These are phyloP conservation scores for Penicillium sp. DNA, from an alignment of 2,329 filamentous ascomycete species.

Conservation along the genomic window DNA sequence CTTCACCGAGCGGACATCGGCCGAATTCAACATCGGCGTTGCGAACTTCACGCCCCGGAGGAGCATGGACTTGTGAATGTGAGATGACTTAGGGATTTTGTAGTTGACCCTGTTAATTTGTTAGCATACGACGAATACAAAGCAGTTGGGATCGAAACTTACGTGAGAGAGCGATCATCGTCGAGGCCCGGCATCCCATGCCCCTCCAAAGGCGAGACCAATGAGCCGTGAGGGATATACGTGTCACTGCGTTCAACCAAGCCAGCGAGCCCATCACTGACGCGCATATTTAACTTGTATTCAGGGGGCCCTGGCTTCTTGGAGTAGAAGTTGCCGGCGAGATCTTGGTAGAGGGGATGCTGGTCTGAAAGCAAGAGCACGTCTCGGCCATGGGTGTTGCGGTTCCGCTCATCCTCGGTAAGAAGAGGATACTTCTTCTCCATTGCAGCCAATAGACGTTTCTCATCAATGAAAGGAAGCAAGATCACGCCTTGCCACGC, in stretches of 20 bases:
- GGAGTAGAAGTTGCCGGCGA: conserved; percentile 83
- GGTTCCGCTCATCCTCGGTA: conserved; percentile 68
- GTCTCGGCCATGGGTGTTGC: conserved; percentile 78
- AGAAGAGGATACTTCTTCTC: conserved; percentile 76
- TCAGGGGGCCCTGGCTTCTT: conserved; percentile 71
- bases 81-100: conserved; percentile 68
- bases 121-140: conserved; percentile 22
- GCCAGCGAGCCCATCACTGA: conserved; percentile 75
- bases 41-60: conserved; percentile 77
- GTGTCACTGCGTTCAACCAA: conserved; percentile 75
- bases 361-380: conserved; percentile 79
- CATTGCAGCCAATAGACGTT: conserved; percentile 77
- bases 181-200: conserved; percentile 73
- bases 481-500: conserved; percentile 95
- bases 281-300: conserved; percentile 69
- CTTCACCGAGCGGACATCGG: conserved; percentile 71
- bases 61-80: conserved; percentile 90
- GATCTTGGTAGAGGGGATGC: conserved; percentile 80
- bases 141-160: conserved; percentile 38
- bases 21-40: conserved; percentile 66
- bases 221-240: conserved; percentile 77
- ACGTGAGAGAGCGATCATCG: conserved; percentile 82
- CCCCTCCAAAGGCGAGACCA: conserved; percentile 73
- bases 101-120: conserved; percentile 68
- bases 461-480: conserved; percentile 93